These are phyloP conservation scores for Cytospora piceicola DNA, from an alignment of 2,329 filamentous ascomycete genomes.

Conservation along the genomic window DNA sequence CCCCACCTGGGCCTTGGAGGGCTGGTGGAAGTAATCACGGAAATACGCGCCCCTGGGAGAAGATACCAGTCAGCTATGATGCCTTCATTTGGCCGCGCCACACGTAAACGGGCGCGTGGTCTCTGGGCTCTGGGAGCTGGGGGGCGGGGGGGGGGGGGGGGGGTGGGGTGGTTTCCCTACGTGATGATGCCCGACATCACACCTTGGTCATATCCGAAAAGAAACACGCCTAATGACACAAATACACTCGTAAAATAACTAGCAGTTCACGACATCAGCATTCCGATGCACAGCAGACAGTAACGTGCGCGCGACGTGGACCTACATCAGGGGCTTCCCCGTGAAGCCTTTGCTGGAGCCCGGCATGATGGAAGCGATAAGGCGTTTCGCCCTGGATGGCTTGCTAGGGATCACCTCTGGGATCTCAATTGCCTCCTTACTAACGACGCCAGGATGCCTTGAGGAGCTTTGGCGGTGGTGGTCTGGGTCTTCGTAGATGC, in stretches of 20 bases:
- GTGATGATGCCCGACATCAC: slow-evolving; percentile 79
- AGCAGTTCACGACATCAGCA: slow-evolving; percentile 23
- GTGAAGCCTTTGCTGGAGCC: slow-evolving; percentile 84
- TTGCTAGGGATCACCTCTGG: slow-evolving; percentile 68
- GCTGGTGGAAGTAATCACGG: slow-evolving; percentile 89
- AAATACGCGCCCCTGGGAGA: slow-evolving; percentile 78
- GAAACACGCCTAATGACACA: slow-evolving; percentile 82
- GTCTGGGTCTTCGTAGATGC: slow-evolving; percentile 55
- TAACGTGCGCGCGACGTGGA: slow-evolving; percentile 28
- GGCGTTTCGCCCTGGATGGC: slow-evolving; percentile 68
- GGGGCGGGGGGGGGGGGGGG: slow-evolving; percentile 8
- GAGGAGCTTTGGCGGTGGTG: slow-evolving; percentile 36
- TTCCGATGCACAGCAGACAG: background rate
- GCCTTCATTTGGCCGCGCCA: slow-evolving; percentile 35
- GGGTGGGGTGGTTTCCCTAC: too few relatives aligned
- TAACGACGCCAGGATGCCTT: slow-evolving; percentile 49
- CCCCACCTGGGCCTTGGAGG: slow-evolving; percentile 82
- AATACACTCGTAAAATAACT: slow-evolving; percentile 96
- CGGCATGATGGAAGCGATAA: slow-evolving; percentile 85
- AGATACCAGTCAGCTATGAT: slow-evolving; percentile 12
- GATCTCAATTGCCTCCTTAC: slow-evolving; percentile 81
- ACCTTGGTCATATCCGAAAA: slow-evolving; percentile 89
- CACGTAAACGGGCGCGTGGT: background rate
- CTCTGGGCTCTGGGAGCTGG: background rate
- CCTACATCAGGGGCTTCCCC: slow-evolving; percentile 89